phyloP scores from a whole-genome alignment of 2,329 filamentous ascomycete genomes.

The Claviceps citrina region DNA sequence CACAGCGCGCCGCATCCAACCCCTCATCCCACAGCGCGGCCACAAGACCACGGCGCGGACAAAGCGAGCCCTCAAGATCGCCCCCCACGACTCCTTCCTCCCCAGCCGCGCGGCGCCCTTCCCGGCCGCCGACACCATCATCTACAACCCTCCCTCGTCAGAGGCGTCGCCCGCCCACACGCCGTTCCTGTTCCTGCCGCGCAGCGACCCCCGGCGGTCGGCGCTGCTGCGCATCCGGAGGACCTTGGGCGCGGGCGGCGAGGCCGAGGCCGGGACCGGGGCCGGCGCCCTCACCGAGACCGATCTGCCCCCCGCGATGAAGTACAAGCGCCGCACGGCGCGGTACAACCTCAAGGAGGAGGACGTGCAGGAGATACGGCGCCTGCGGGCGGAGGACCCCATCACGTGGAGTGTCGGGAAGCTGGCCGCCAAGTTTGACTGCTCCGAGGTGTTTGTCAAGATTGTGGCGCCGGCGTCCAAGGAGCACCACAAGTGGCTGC shows the following conservation, averaged over 20 bases:
- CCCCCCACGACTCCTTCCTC: conserved; percentile 46
- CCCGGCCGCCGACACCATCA: conserved; percentile 25
- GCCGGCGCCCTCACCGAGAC: conserved; percentile 6
- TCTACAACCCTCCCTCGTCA: conserved; percentile 42
- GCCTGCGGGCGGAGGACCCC: conserved; percentile 37
- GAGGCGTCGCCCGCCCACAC: conserved; percentile 45
- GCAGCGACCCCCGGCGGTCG: conserved; percentile 36
- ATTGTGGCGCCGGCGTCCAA: conserved; percentile 37
- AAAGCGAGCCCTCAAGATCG: conserved; percentile 42
- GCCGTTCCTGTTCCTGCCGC: conserved; percentile 51
- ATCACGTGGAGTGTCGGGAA: conserved; percentile 36
- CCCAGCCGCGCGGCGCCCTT: conserved; percentile 19
- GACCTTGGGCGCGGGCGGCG: conserved; percentile 13
- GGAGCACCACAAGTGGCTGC: conserved; percentile 32
- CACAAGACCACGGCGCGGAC: conserved; percentile 39
- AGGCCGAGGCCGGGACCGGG: too few species aligned
- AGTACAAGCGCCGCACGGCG: conserved; percentile 21
- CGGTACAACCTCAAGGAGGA: conserved; percentile 37
- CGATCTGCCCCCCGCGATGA: conserved; percentile 22
- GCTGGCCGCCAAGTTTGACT: conserved; percentile 40
- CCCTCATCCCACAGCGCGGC: conserved; percentile 20
- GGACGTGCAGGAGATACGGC: conserved; percentile 45
- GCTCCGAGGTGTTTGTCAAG: conserved; percentile 40
- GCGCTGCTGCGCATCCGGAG: conserved; percentile 31
- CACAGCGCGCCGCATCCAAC: conserved; percentile 10